Conservation (phyloP, 2,329 filamentous ascomycete species). For the Fusarium humuli region DNA sequence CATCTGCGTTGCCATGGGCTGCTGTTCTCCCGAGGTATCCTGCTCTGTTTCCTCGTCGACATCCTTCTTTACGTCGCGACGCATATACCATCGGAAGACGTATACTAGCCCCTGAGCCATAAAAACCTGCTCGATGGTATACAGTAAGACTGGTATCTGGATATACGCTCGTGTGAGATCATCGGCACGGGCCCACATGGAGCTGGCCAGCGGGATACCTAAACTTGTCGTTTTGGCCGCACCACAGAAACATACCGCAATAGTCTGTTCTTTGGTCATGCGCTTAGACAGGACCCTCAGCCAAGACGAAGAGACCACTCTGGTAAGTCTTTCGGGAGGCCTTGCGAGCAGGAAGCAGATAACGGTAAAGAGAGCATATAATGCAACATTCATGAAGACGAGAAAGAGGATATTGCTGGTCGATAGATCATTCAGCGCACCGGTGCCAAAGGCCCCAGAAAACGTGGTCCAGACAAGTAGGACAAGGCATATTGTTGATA, state of each 20-base stretch:
- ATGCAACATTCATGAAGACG: constrained; percentile 73
- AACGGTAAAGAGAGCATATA: constrained; percentile 71
- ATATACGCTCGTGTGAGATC: constrained; percentile 67
- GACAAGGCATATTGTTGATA: constrained; percentile 61
- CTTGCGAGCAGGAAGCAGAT: constrained; percentile 67
- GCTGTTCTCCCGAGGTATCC: neutral
- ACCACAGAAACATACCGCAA: constrained; percentile 79
- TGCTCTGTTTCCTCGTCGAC: constrained; percentile 38
- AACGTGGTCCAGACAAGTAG: constrained; percentile 72
- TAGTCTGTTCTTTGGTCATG: constrained; percentile 70
- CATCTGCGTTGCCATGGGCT: constrained; percentile 2
- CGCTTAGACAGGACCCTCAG: constrained; percentile 56
- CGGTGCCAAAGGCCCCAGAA: constrained; percentile 73
- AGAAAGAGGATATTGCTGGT: constrained; percentile 73
- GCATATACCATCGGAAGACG: constrained; percentile 60
- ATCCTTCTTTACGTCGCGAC: constrained; percentile 40
- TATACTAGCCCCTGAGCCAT: constrained; percentile 60
- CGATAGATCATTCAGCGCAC: constrained; percentile 69
- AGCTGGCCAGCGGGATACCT: constrained; percentile 74
- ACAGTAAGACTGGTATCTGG: constrained; percentile 73
- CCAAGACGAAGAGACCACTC: constrained; percentile 30
- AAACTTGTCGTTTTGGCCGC: constrained; percentile 79
- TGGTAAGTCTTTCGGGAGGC: constrained; percentile 52
- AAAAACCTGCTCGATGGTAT: constrained; percentile 67
- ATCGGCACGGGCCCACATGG: constrained; percentile 72